Percentiles rank a stretch among this genome's conserved stretches.
These are phyloP conservation scores for Fusarium brevicatenulatum DNA, from an alignment of 2,329 filamentous ascomycete species.

Conservation along the genomic window DNA sequence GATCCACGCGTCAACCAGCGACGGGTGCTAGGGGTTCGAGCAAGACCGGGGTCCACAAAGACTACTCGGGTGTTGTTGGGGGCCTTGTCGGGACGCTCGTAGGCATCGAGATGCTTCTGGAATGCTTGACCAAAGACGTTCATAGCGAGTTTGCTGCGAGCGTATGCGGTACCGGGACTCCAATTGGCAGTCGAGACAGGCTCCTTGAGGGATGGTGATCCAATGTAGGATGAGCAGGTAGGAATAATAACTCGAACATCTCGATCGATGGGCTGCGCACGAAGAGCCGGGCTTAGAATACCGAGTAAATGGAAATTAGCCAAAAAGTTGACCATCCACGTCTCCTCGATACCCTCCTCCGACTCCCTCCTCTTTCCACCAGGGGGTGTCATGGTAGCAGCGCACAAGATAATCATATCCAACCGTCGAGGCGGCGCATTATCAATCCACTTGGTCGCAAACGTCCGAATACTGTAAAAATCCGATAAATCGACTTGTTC, in stretches of 20 bases:
- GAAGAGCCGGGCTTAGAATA: conserved; percentile 88
- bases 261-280: conserved; percentile 90
- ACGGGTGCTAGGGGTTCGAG: conserved; percentile 86
- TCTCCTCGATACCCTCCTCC: conserved; percentile 83
- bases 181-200: conserved; percentile 61
- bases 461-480: conserved; percentile 89
- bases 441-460: conserved; percentile 98
- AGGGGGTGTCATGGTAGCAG: conserved; percentile 77
- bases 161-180: conserved; percentile 67
- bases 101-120: conserved; percentile 89
- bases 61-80: conserved; percentile 86
- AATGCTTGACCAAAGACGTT: conserved; percentile 91
- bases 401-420: conserved; percentile 92
- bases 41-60: conserved; percentile 86
- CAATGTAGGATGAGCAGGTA: conserved; percentile 90
- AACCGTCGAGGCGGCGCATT: conserved; percentile 88
- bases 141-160: conserved; percentile 79
- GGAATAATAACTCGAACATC: conserved; percentile 90
- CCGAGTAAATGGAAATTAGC: conserved; percentile 95
- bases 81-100: conserved; percentile 83
- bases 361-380: conserved; percentile 71
- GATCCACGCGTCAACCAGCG: conserved; percentile 89
- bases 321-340: conserved; percentile 95
- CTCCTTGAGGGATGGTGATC: conserved; percentile 72
- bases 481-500: conserved; percentile 92